These are phyloP conservation scores for Aspergillus nanangensis DNA, from an alignment of 495 filamentous ascomycete species.

Conservation along the genomic window DNA sequence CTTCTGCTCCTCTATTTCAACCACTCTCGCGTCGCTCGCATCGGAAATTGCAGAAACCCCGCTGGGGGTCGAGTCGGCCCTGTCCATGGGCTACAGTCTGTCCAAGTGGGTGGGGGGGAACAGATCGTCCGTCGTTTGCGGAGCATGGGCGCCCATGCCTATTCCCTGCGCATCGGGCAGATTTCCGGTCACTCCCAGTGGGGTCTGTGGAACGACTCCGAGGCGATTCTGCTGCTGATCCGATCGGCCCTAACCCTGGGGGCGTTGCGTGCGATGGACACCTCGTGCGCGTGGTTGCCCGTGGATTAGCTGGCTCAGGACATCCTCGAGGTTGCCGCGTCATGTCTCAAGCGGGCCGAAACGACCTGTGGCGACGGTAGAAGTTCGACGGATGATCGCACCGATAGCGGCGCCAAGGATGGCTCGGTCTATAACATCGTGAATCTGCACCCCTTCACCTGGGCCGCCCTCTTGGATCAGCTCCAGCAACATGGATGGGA, in stretches of 20 bases:
- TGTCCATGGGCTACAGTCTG: conserved; percentile 52
- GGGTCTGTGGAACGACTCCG: conserved; percentile 57
- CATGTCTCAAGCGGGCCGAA: no score
- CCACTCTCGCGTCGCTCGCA: conserved; percentile 30
- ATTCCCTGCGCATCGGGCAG: conserved; percentile 59
- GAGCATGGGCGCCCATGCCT: conserved; percentile 39
- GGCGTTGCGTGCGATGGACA: conserved; percentile 43
- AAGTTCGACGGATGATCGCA: no score
- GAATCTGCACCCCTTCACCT: conserved; percentile 47
- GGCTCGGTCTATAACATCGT: conserved; percentile 50
- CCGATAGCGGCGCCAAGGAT: no score
- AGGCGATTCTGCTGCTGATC: conserved; percentile 54
- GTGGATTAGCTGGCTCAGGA: conserved; percentile 48
- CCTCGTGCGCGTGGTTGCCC: conserved; percentile 49
- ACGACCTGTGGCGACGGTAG: no score
- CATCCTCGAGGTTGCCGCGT: conserved; percentile 42
- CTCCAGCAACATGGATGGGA: conserved; percentile 35
- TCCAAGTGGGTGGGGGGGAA: conserved; percentile 54
- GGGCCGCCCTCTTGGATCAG: conserved; percentile 45
- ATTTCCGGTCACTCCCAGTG: conserved; percentile 48
- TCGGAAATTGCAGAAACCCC: conserved; percentile 39
- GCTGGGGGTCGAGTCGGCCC: conserved; percentile 31
- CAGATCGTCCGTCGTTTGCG: conserved; percentile 24
- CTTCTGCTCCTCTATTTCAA: conserved; percentile 51
- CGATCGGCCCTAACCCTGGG: conserved; percentile 45